A percentile compares a stretch with the other conserved stretches of the same genome.
These are phyloP conservation scores for Hippophae tibetana DNA, from an alignment of 306 rosid genomes.

Conservation along the genomic window DNA sequence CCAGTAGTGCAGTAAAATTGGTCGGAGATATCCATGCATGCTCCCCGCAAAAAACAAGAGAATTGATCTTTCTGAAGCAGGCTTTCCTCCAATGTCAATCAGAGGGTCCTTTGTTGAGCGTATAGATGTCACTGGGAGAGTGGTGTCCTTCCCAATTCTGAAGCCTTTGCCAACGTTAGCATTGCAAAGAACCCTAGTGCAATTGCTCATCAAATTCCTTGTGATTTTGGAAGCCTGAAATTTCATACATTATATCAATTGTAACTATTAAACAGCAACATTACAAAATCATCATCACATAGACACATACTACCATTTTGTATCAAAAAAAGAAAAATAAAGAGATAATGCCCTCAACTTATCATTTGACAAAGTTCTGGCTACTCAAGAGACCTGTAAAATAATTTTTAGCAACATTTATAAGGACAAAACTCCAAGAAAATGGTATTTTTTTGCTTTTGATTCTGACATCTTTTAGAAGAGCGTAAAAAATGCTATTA, in stretches of 20 bases:
- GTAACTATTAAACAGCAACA: neutral
- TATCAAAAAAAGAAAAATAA: no score
- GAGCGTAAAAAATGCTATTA: no score
- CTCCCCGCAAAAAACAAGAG: slow-evolving; percentile 75
- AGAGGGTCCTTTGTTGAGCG: slow-evolving; percentile 49
- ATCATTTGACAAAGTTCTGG: no score
- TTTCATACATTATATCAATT: slow-evolving; percentile 15
- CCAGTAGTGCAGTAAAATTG: slow-evolving; percentile 66
- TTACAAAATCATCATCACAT: neutral
- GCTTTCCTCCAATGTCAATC: slow-evolving; percentile 40
- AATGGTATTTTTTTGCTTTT: no score
- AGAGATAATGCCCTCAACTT: no score
- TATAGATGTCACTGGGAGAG: slow-evolving; percentile 64
- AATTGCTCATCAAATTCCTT: slow-evolving; percentile 42
- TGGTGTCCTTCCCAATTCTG: slow-evolving; percentile 64
- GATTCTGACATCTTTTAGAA: no score
- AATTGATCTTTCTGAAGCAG: slow-evolving; percentile 50
- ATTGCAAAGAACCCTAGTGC: slow-evolving; percentile 74
- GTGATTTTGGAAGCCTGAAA: slow-evolving; percentile 66
- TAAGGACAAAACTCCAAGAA: no score
- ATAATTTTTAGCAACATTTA: no score
- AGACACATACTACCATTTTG: neutral
- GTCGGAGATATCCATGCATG: slow-evolving; percentile 70
- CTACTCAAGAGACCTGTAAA: no score
- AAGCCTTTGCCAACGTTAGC: slow-evolving; percentile 62